Base-by-base conservation (phyloP, 1,284 basidiomycete species). In the Puccinia novopanici region DNA sequence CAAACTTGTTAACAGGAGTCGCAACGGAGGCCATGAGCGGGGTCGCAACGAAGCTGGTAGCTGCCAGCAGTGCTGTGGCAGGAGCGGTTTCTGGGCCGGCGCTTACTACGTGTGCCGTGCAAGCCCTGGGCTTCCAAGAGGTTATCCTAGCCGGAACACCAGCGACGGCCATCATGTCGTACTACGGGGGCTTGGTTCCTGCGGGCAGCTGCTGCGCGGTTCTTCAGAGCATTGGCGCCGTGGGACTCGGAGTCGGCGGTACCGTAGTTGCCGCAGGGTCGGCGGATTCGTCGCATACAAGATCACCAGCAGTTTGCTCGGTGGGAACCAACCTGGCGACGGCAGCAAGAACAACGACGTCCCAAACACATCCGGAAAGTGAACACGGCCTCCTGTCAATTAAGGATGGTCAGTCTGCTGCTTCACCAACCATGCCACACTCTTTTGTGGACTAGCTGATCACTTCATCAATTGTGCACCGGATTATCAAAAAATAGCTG, bases 221-320 rank as follows among this genome's bases (percentile, higher is more conserved):
- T 61, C 34, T 61, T 15, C 59, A 61, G 24, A 61, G 59, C 59
- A 37, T 61, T 17, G 59, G 59, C 34, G 59, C 34, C 30, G 59
- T 17, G 3, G 59, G 59, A 45, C 59, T 61, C 17, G 59, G 59
- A 30, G 15, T 40, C 34, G 59, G 27, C 59, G 59, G 30, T 40
- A 37, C 30, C 15, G 15, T 27, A 37, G 15, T 37, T 61, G 59
- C 34, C 30, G 59, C 34, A 37, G 59, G 17, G 59, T 37, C 2
- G 59, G 59, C 24, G 59, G 10, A 10, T 15, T 19, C 37, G n/a
- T 61, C 19, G 59, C 8, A 61, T 34, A 15, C 59, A 10, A 22
- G 27, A 12, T 15, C 27, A 15, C 34, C 19, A n/a, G 27, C 30
- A 61, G 59, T 34, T 34, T 6, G 19, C 30, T 3, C 30, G 30